Evolutionary conservation across 108 stramenopile species (phyloP).

Genomic region (Nitzschia putrida): DNA sequence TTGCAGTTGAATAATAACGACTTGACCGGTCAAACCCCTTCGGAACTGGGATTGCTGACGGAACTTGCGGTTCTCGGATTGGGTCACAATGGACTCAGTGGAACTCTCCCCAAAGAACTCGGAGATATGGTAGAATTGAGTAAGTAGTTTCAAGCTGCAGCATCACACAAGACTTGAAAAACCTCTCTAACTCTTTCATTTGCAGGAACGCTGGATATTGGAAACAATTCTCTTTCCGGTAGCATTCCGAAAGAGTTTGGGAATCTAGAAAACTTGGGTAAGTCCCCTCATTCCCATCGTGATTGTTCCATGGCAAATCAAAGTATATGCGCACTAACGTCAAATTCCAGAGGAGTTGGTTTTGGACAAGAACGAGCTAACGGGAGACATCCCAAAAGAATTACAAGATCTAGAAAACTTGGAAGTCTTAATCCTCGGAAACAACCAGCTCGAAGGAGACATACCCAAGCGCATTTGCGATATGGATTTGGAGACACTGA

Average conservation of each 20-base stretch:
- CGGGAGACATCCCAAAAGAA: neutral
- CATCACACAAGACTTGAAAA: too few species aligned
- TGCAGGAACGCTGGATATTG: neutral
- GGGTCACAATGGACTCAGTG: too few species aligned
- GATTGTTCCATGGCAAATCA: too few species aligned
- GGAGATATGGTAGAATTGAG: neutral
- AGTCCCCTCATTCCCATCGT: too few species aligned
- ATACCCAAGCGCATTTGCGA: neutral
- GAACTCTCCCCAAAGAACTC: neutral
- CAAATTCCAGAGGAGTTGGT: too few species aligned
- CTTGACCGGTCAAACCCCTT: constrained; percentile 33
- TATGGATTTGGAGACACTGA: neutral
- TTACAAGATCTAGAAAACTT: neutral
- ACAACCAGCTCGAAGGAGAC: neutral
- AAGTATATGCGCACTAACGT: neutral
- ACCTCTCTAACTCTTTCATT: too few species aligned
- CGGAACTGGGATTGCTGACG: constrained; percentile 9
- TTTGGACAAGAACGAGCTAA: neutral
- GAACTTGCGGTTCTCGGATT: constrained; percentile 7
- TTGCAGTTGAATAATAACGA: constrained; percentile 14
- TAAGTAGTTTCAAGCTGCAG: too few species aligned
- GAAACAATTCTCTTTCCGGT: constrained; percentile 20
- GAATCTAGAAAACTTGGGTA: constrained; percentile 25
- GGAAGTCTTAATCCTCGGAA: neutral
- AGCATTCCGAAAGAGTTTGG: constrained; percentile 28